Evolutionary conservation across 371 early-diverging fungal species (phyloP).

Genomic region (Zancudomyces culisetae): DNA sequence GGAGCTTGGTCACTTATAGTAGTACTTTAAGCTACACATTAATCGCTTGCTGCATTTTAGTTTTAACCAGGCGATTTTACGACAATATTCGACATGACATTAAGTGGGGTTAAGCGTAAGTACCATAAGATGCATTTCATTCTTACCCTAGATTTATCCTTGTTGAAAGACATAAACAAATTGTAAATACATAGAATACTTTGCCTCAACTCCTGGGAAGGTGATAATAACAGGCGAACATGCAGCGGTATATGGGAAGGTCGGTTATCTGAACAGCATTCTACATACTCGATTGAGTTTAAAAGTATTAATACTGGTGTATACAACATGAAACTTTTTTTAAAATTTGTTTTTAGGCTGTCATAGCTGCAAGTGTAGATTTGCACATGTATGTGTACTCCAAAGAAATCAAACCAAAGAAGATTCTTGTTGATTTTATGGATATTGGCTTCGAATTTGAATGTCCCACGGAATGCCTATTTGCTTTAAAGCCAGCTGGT

Average conservation of each 20-base stretch:
- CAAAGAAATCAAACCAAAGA: conserved; percentile 23
- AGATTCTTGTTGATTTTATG: conserved; percentile 26
- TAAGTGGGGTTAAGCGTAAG: too few species aligned
- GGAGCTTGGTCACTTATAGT: too few species aligned
- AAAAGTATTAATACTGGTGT: too few species aligned
- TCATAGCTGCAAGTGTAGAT: conserved; percentile 52
- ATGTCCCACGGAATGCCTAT: conserved; percentile 20
- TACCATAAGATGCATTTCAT: too few species aligned
- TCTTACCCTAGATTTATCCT: too few species aligned
- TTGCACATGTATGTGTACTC: conserved; percentile 39
- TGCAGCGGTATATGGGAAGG: conserved; percentile 90
- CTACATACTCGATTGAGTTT: too few species aligned
- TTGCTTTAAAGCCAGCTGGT: not conserved
- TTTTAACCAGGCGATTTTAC: too few species aligned
- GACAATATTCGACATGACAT: too few species aligned
- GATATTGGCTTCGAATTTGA: conserved; percentile 28
- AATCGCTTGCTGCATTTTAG: too few species aligned
- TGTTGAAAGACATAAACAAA: too few species aligned
- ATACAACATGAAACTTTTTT: not conserved
- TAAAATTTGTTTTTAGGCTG: conserved; percentile 12
- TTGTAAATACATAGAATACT: conserved; percentile 10
- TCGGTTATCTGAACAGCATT: conserved; percentile 18
- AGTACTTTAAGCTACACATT: too few species aligned
- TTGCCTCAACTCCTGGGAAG: conserved; percentile 81
- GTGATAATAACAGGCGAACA: conserved; percentile 96